Conservation (phyloP, 768 basidiomycete species). For the Amylocystis lapponica region DNA sequence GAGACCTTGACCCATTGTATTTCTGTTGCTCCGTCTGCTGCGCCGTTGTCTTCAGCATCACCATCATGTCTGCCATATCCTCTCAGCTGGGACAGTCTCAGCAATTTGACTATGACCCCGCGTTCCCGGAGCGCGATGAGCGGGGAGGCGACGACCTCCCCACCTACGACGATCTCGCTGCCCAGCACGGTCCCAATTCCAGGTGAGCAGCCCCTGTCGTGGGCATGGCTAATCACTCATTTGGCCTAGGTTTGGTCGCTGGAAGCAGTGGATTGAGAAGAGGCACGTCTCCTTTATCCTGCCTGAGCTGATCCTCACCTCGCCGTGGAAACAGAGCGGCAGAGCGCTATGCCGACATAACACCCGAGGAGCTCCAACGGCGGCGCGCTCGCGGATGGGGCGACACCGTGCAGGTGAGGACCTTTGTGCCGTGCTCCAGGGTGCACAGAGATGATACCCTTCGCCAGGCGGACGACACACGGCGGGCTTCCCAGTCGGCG, state of each 20-base stretch:
- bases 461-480: neutral
- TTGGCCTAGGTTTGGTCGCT: constrained; percentile 68
- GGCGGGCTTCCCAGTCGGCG: neutral
- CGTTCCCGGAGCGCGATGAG: constrained; percentile 35
- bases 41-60: neutral
- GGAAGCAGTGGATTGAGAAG: constrained; percentile 88
- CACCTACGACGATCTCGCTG: constrained; percentile 75
- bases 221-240: neutral
- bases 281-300: constrained; percentile 38
- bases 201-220: constrained; percentile 44
- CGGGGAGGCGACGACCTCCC: constrained; percentile 54
- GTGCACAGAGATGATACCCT: neutral
- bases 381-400: constrained; percentile 72
- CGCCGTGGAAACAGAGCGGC: constrained; percentile 81
- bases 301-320: no score
- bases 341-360: constrained; percentile 69
- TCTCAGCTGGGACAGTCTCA: neutral
- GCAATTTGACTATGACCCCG: neutral
- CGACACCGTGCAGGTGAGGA: constrained; percentile 17
- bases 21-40: neutral
- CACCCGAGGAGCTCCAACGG: constrained; percentile 49
- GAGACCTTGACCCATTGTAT: neutral
- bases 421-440: neutral
- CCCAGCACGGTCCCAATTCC: constrained; percentile 76
- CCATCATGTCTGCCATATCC: neutral